A percentile compares a stretch with the other conserved stretches of the same genome.
Conservation (phyloP, 768 basidiomycete genomes). For the Russula brevipes region DNA sequence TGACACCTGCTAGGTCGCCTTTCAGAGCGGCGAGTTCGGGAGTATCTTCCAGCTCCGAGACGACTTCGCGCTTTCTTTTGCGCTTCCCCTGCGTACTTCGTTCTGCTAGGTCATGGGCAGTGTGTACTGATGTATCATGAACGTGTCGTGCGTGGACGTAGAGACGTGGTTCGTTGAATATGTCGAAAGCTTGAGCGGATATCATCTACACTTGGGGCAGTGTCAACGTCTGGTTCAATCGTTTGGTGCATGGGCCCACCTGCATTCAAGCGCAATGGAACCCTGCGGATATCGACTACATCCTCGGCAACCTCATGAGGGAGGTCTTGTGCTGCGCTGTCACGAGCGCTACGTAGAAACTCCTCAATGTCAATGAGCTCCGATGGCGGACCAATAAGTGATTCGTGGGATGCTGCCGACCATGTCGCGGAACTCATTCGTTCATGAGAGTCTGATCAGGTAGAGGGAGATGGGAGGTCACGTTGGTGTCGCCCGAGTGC, state of each 20-base stretch:
- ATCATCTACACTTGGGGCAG: conserved; percentile 45
- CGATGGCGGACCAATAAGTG: conserved; percentile 28
- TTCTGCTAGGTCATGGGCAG: conserved; percentile 36
- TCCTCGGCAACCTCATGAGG: conserved; percentile 11
- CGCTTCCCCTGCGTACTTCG: conserved; percentile 30
- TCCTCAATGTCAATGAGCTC: conserved; percentile 30
- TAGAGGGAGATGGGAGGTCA: neutral
- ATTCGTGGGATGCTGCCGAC: conserved; percentile 24
- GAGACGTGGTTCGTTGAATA: conserved; percentile 52
- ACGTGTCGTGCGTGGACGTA: conserved; percentile 51
- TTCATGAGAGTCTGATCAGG: neutral
- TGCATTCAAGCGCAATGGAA: conserved; percentile 34
- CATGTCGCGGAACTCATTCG: conserved; percentile 1
- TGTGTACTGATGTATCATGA: conserved; percentile 45
- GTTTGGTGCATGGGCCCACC: conserved; percentile 27
- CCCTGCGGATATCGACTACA: conserved; percentile 1
- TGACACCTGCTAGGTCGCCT: conserved; percentile 44
- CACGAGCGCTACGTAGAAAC: conserved; percentile 28
- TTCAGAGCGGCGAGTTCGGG: conserved; percentile 48
- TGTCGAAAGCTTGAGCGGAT: conserved; percentile 42
- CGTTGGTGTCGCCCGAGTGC: neutral
- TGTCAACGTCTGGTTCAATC: conserved; percentile 5
- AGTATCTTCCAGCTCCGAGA: conserved; percentile 37
- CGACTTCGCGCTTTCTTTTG: conserved; percentile 35
- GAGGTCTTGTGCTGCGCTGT: neutral